Base-by-base conservation (phyloP, 2,329 filamentous ascomycete genomes). In the Colletotrichum sojae region DNA sequence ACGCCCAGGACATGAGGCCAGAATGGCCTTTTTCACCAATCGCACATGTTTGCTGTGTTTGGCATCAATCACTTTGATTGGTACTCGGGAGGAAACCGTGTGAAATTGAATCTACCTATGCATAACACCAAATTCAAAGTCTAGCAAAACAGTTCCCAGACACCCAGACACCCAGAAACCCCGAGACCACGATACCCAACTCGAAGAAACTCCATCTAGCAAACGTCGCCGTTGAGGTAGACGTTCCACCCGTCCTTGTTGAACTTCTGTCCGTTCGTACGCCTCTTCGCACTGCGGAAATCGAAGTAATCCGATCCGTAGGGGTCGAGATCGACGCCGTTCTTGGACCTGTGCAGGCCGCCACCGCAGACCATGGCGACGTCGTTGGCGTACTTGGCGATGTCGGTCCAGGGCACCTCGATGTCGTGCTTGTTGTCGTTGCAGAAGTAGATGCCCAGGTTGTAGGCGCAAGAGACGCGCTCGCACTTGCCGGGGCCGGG, bases 371-470 rank as follows among this genome's bases (percentile, higher is more conserved):
- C 45, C 45, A 48, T 48, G 45, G 15, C 45, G 45, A 48, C 18
- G n/a, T 48, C 45, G 45, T 48, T 48, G 45, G 45, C 18, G 45
- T 48, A 48, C 45, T 48, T 48, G 16, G 45, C 45, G 18, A 48
- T n/a, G 6, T n/a, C n/a, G 6, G 16, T 48, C 45, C 45, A 48
- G 16, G 45, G 45, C 9, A 48, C 18, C n/a, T 48, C 45, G 16
- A 48, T 48, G n/a, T 48, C n/a, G 18, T 48, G 18, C 15, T 48
- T n/a, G 9, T 48, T 48, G 45, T 48, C 45, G 45, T 48, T 48
- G n/a, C 45, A 48, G 10, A 48, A 20, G n/a, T 20, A 48, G 9
- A 48, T n/a, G 9, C n/a, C 45, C 9, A 48, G 9, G 45, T 48
- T 20, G 16, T 18, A 48, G 6, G 45, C 45, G 45, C 45, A 48